Percentiles rank a stretch among this genome's conserved stretches.
These are phyloP conservation scores for Talaromyces proteolyticus DNA, from an alignment of 495 filamentous ascomycete genomes.

Conservation along the genomic window DNA sequence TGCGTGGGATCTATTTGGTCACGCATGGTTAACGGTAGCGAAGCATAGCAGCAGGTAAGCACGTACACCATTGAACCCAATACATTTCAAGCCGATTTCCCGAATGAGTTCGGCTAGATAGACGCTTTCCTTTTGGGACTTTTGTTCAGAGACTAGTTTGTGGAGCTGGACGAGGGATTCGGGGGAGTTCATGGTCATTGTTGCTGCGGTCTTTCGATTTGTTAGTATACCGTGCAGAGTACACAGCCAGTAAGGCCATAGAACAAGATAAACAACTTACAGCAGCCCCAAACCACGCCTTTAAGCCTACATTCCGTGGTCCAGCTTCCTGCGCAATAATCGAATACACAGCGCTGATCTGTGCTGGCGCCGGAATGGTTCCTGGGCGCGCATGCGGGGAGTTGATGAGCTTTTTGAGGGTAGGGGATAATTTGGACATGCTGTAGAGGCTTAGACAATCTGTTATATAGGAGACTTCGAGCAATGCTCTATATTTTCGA, in stretches of 20 bases:
- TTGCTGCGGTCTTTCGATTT: constrained; percentile 54
- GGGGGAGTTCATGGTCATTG: constrained; percentile 71
- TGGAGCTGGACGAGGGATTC: constrained; percentile 54
- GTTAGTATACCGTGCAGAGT: neutral
- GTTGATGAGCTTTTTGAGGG: constrained; percentile 69
- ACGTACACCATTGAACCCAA: constrained; percentile 64
- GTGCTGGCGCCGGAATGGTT: constrained; percentile 54
- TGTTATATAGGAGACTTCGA: neutral
- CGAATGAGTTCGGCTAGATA: constrained; percentile 67
- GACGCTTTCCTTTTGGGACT: constrained; percentile 32
- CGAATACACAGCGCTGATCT: constrained; percentile 55
- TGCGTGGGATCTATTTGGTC: constrained; percentile 65
- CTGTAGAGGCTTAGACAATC: neutral
- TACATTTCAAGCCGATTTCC: constrained; percentile 76
- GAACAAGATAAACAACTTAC: constrained; percentile 26
- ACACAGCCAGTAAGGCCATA: neutral
- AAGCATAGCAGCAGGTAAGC: neutral
- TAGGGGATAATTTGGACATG: constrained; percentile 64
- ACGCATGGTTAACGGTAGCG: neutral
- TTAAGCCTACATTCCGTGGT: constrained; percentile 47
- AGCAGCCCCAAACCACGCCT: constrained; percentile 61
- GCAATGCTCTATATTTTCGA: neutral
- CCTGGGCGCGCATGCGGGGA: constrained; percentile 58
- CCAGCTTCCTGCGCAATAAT: constrained; percentile 49
- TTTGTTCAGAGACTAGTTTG: constrained; percentile 37